Evolutionary conservation across 352 stramenopile genomes (phyloP), one percentile per base, ranked within the genome.

Genomic region (Pythium pectinolyticum): DNA sequence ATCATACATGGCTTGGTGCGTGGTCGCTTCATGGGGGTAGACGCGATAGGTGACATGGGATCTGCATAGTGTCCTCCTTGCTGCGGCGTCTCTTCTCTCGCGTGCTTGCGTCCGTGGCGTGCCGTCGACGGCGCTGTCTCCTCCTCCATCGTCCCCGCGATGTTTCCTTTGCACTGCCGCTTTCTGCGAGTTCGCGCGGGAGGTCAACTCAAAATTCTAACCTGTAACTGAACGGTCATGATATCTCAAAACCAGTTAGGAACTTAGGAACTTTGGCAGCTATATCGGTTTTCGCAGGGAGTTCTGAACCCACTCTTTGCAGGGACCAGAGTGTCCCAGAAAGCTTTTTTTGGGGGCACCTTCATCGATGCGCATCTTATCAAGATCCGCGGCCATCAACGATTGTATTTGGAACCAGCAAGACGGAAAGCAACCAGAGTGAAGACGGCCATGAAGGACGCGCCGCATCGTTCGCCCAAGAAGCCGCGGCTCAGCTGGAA

Each of bases 41-140:
- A 95, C 32, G 86, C 84, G 58, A 95, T 95, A 32, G 86, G 86
- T 22, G 86, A 95, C 46, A 80, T 69, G 27, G 82, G 84, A 63
- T 95, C 84, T 1, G 82, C 84, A 48, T 95, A 95, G 70, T 90
- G 75, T 5, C 85, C 85, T 22, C 37, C 73, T 57, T 32, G 25
- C 19, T 51, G 49, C n/a, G n/a, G n/a, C n/a, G 34, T 45, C 37
- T 51, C 56, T 25, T 49, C 28, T 22, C 70, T 52, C 31, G 52
- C 28, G 55, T 63, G 63, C 52, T 71, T 71, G n/a, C 45, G 37
- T 12, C 49, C 37, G 3, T 52, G 57, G 22, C 64, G 56, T 24
- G 45, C 24, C 45, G 17, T 25, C 43, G 39, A 12, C n/a, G n/a
- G 27, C 37, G 14, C 27, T 27, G 32, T 39, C 35, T 48, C 34